These are phyloP conservation scores for Mentha longifolia DNA, from an alignment of 257 asterid species.

Conservation along the genomic window DNA sequence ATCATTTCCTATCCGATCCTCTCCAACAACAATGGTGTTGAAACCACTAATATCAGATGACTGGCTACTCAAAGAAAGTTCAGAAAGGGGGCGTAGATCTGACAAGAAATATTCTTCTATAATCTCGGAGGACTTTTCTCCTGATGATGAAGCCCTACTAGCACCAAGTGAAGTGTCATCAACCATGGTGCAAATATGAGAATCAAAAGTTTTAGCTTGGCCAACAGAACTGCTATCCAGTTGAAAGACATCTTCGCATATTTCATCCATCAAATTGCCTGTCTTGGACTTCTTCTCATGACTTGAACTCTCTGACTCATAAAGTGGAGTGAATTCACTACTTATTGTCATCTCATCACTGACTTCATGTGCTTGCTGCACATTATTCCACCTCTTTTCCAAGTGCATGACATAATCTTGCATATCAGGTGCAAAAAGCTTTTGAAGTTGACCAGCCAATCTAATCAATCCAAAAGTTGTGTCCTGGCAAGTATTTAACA, in stretches of 20 bases:
- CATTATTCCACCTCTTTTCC: conserved; percentile 92
- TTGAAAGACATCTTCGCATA: conserved; percentile 81
- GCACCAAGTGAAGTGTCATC: conserved; percentile 49
- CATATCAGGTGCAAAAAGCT: conserved; percentile 85
- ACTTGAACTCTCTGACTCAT: conserved; percentile 46
- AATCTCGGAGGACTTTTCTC: conserved; percentile 55
- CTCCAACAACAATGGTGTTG: conserved; percentile 45
- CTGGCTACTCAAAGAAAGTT: conserved; percentile 43
- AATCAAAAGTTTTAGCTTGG: conserved; percentile 54
- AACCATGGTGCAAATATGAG: conserved; percentile 40
- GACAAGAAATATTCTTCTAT: conserved; percentile 92
- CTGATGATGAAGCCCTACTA: conserved; percentile 43
- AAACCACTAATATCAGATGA: conserved; percentile 45
- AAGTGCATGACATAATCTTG: conserved; percentile 82
- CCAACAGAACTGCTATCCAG: conserved; percentile 52
- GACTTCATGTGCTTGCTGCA: conserved; percentile 57
- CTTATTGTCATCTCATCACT: conserved; percentile 41
- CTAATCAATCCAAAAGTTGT: conserved; percentile 72
- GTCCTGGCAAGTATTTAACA: conserved; percentile 77
- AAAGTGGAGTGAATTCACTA: conserved; percentile 46
- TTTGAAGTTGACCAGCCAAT: conserved; percentile 82
- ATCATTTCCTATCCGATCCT: conserved; percentile 46
- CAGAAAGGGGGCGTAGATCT: conserved; percentile 71
- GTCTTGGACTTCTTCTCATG: conserved; percentile 43
- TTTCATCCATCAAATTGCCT: conserved; percentile 80